These are phyloP conservation scores for Talaromyces amestolkiae DNA, from an alignment of 2,329 filamentous ascomycete species.

Conservation along the genomic window DNA sequence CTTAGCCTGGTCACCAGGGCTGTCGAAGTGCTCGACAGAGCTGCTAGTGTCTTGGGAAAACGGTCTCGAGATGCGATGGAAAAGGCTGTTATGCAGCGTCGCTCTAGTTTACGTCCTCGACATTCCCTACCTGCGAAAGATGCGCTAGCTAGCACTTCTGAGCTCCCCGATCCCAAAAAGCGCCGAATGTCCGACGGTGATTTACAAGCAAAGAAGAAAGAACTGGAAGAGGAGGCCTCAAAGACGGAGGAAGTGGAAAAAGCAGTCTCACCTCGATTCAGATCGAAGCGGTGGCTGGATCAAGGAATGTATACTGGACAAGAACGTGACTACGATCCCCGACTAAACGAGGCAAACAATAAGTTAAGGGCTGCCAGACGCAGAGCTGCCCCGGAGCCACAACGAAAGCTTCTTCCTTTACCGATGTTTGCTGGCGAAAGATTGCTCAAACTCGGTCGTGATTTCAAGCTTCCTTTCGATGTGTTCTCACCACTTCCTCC, in stretches of 20 bases:
- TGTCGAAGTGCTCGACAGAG: slow-evolving; percentile 49
- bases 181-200: slow-evolving; percentile 42
- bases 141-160: slow-evolving; percentile 20
- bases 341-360: slow-evolving; percentile 50
- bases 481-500: slow-evolving; percentile 82
- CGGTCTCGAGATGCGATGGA: slow-evolving; percentile 57
- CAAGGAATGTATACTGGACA: slow-evolving; percentile 89
- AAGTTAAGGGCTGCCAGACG: slow-evolving; percentile 31
- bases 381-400: slow-evolving; percentile 28
- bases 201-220: slow-evolving; percentile 26
- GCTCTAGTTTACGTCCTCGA: slow-evolving; percentile 58
- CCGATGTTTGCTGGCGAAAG: slow-evolving; percentile 77
- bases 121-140: slow-evolving; percentile 30
- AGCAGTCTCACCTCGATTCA: slow-evolving; percentile 30
- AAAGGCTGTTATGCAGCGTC: slow-evolving; percentile 57
- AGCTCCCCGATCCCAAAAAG: slow-evolving; percentile 38
- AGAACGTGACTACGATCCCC: slow-evolving; percentile 47
- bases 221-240: slow-evolving; percentile 20
- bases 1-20: slow-evolving; percentile 43
- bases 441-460: slow-evolving; percentile 66
- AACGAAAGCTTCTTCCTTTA: slow-evolving; percentile 59
- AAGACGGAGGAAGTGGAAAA: slow-evolving; percentile 21
- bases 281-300: slow-evolving; percentile 71
- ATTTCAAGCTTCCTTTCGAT: slow-evolving; percentile 88
- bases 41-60: slow-evolving; percentile 58